Conservation (phyloP, 1,139 yeast species). For the Pneumocystis carinii region DNA sequence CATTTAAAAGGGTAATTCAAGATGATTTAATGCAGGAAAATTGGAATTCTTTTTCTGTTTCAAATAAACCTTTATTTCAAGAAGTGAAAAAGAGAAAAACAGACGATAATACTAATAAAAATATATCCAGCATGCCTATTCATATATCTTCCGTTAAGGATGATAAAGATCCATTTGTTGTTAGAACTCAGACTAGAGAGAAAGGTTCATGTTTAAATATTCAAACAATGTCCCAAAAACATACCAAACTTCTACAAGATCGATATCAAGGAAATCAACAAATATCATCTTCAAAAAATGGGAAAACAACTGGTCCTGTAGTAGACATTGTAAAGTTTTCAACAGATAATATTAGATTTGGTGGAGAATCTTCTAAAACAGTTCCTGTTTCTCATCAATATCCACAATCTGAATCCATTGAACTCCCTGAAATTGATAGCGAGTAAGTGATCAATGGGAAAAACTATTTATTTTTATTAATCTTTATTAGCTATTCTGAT, state of each 20-base stretch:
- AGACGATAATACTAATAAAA: not conserved
- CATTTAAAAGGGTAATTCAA: not conserved
- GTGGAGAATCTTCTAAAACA: constrained; percentile 9
- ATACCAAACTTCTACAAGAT: not conserved
- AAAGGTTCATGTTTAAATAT: constrained; percentile 20
- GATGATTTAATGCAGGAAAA: not conserved
- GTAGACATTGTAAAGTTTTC: constrained; percentile 27
- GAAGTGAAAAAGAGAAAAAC: not conserved
- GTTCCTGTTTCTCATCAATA: not conserved
- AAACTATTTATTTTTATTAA: not conserved
- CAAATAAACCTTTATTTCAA: not conserved
- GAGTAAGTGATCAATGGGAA: constrained; percentile 18
- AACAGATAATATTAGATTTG: constrained; percentile 24
- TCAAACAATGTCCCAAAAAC: not conserved
- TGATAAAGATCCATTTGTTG: not conserved
- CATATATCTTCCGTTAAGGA: not conserved
- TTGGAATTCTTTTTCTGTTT: not conserved
- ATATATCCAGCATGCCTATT: not conserved
- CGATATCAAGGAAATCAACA: constrained; percentile 6
- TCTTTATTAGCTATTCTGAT: constrained; percentile 2
- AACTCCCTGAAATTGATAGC: constrained; percentile 34
- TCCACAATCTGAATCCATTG: constrained; percentile 11
- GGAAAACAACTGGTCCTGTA: constrained; percentile 18
- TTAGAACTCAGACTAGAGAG: constrained; percentile 22
- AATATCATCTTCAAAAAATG: constrained; percentile 17